These are phyloP conservation scores for Melampsora larici-populina DNA, from an alignment of 1,284 basidiomycete species.

Conservation along the genomic window DNA sequence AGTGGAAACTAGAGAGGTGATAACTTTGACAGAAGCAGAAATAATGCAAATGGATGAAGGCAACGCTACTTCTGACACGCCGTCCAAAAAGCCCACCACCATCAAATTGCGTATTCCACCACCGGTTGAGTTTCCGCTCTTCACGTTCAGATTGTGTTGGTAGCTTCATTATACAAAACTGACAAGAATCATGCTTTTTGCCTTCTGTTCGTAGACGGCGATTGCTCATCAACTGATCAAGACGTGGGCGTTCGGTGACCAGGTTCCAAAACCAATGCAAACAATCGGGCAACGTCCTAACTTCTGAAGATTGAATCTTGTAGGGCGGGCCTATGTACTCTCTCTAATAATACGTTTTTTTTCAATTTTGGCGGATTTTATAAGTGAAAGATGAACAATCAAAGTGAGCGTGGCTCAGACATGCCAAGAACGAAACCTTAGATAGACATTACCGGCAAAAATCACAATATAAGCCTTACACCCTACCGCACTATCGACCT, in stretches of 20 bases:
- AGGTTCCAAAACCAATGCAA: not conserved
- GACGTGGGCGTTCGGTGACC: conserved; percentile 8
- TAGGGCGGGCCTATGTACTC: too few relatives aligned
- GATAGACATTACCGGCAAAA: too few relatives aligned
- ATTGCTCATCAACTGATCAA: conserved; percentile 38
- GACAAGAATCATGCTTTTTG: not conserved
- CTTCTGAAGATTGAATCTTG: not conserved
- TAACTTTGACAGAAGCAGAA: conserved; percentile 22
- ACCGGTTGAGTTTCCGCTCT: conserved; percentile 8
- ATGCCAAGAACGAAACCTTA: too few relatives aligned
- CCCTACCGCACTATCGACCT: too few relatives aligned
- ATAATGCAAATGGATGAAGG: conserved; percentile 17
- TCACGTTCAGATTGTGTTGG: not conserved
- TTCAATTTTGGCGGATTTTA: too few relatives aligned
- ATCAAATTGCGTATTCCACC: conserved; percentile 18
- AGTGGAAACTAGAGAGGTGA: conserved; percentile 14
- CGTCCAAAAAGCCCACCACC: not conserved
- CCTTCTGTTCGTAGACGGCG: conserved; percentile 1
- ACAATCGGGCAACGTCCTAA: not conserved
- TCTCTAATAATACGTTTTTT: too few relatives aligned
- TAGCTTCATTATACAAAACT: not conserved
- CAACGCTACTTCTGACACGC: too few relatives aligned
- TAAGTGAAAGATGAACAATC: too few relatives aligned
- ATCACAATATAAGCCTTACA: too few relatives aligned
- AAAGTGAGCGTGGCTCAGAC: too few relatives aligned